Percentiles rank a stretch among this genome's conserved stretches.
phyloP scores from a whole-genome alignment of 306 rosid species.

The Gastrolobium villosum region DNA sequence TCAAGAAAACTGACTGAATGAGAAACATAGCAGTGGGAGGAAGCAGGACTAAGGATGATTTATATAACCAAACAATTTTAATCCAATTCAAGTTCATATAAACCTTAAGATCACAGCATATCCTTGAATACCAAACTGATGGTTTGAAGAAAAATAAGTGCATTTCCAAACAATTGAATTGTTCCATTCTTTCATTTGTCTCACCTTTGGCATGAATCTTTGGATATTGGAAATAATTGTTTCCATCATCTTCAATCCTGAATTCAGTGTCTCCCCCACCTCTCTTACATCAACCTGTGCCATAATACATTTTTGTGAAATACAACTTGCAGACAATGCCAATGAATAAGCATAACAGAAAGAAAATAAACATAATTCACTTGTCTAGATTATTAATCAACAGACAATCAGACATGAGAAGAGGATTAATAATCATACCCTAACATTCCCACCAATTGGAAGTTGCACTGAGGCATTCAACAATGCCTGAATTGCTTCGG shows the following conservation, averaged over 20 bases:
- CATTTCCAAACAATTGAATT: slow-evolving; percentile 3
- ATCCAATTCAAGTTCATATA: slow-evolving; percentile 31
- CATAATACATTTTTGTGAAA: slow-evolving; percentile 38
- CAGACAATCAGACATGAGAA: slow-evolving; percentile 15
- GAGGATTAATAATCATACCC: slow-evolving; percentile 58
- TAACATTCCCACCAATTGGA: slow-evolving; percentile 70
- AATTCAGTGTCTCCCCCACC: slow-evolving; percentile 71
- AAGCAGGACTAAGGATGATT: not conserved
- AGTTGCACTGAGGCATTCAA: slow-evolving; percentile 75
- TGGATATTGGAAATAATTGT: slow-evolving; percentile 60
- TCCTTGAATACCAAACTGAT: not conserved
- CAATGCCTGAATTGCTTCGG: slow-evolving; percentile 73
- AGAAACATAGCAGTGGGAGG: not conserved
- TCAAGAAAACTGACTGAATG: not conserved
- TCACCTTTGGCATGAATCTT: slow-evolving; percentile 71
- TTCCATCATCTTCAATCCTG: slow-evolving; percentile 72
- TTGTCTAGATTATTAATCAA: slow-evolving; percentile 1
- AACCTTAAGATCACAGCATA: not conserved
- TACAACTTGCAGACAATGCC: slow-evolving; percentile 32
- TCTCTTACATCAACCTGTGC: slow-evolving; percentile 73
- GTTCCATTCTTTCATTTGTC: slow-evolving; percentile 32
- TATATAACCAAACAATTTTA: not conserved
- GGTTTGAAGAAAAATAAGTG: slow-evolving; percentile 17
- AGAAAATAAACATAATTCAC: slow-evolving; percentile 12
- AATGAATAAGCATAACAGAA: slow-evolving; percentile 20